These are phyloP conservation scores for Ceriops decandra DNA, from an alignment of 345 rosid species.

Conservation along the genomic window DNA sequence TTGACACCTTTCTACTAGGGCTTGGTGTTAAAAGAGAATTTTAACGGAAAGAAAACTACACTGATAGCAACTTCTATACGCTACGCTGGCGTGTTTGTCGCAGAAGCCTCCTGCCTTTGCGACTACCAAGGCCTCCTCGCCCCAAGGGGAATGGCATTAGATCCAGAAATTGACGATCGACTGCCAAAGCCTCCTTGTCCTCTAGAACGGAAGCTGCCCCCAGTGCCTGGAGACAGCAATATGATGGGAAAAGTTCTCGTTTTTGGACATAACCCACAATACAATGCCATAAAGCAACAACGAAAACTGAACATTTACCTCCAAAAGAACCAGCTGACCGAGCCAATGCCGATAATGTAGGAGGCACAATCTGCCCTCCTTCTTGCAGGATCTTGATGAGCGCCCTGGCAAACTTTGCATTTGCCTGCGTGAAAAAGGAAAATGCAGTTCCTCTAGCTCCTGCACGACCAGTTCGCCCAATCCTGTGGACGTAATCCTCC, in stretches of 20 bases:
- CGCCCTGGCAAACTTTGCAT: slow-evolving; percentile 78
- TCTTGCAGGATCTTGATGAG: slow-evolving; percentile 86
- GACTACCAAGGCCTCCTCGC: slow-evolving; percentile 52
- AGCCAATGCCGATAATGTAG: slow-evolving; percentile 55
- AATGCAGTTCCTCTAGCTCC: slow-evolving; percentile 93
- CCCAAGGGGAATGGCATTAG: slow-evolving; percentile 71
- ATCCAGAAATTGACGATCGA: slow-evolving; percentile 61
- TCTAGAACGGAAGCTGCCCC: slow-evolving; percentile 68
- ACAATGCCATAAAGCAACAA: neutral
- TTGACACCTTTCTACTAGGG: too few relatives aligned
- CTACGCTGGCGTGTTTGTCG: too few relatives aligned
- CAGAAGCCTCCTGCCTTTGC: too few relatives aligned
- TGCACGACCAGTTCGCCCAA: slow-evolving; percentile 97
- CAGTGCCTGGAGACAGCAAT: slow-evolving; percentile 35
- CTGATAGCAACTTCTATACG: too few relatives aligned
- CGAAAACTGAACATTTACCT: slow-evolving; percentile 37
- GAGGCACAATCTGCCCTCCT: slow-evolving; percentile 78
- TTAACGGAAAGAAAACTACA: too few relatives aligned
- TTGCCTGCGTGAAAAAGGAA: slow-evolving; percentile 78
- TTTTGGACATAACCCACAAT: neutral
- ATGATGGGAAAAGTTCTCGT: neutral
- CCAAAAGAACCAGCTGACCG: slow-evolving; percentile 47
- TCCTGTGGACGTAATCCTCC: slow-evolving; percentile 95
- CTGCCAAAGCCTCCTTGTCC: slow-evolving; percentile 72
- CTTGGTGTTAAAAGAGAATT: too few relatives aligned